Conservation (phyloP, 2,329 filamentous ascomycete species). For the Lasiodiplodia gonubiensis region DNA sequence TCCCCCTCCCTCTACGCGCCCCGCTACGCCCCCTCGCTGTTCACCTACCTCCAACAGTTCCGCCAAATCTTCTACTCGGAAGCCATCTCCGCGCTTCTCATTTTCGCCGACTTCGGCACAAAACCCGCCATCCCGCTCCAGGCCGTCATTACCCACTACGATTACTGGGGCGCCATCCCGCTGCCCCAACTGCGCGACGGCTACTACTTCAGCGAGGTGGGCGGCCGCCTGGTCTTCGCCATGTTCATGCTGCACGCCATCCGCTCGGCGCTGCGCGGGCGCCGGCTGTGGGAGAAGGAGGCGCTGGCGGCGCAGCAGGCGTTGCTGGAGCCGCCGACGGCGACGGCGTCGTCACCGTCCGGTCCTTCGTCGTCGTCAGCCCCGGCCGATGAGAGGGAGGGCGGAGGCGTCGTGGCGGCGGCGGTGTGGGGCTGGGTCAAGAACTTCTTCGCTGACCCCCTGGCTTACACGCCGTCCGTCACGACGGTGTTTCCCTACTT, state of each 20-base stretch:
- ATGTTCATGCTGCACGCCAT: neutral
- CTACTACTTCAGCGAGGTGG: constrained; percentile 3
- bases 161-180: constrained; percentile 7
- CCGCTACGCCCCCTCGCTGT: constrained; percentile 3
- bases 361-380: neutral
- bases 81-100: neutral
- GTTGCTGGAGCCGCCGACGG: neutral
- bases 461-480: constrained; percentile 3
- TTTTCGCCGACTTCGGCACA: neutral
- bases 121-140: neutral
- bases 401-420: neutral
- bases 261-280: neutral
- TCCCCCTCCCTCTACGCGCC: neutral
- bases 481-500: neutral
- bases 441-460: neutral
- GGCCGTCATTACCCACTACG: neutral
- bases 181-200: neutral
- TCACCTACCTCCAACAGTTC: constrained; percentile 1
- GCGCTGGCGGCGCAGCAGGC: constrained; percentile 2
- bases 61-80: constrained; percentile 7
- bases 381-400: neutral
- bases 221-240: neutral
- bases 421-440: neutral
- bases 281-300: constrained; percentile 3
- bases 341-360: neutral